A percentile compares a stretch with the other conserved stretches of the same genome.
Evolutionary conservation across 176 grass and related monocot genomes (phyloP).

Genomic region (Thinopyrum elongatum): DNA sequence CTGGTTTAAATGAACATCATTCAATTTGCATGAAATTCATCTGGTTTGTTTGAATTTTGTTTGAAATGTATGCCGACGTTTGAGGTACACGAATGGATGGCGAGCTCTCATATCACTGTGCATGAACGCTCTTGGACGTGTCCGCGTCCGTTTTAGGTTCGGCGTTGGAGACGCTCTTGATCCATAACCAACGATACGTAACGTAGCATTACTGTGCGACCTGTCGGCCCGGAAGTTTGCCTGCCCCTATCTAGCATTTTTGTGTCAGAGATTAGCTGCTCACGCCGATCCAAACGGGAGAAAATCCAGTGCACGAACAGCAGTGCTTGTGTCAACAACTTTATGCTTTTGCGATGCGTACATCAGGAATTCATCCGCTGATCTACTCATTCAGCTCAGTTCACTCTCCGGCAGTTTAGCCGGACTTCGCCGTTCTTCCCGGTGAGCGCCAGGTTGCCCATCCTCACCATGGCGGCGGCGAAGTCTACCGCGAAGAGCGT

Average conservation of each 20-base stretch:
- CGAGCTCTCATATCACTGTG: too few species aligned
- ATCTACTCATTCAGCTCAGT: neutral
- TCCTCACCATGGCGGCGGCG: constrained; percentile 65
- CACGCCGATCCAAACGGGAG: neutral
- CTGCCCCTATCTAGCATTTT: neutral
- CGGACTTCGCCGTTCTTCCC: constrained; percentile 56
- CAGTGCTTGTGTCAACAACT: neutral
- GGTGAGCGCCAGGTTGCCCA: constrained; percentile 38
- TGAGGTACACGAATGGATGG: too few species aligned
- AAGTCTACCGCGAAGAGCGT: constrained; percentile 44
- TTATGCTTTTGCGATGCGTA: neutral
- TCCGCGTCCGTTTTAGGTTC: too few species aligned
- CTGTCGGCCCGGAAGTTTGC: neutral
- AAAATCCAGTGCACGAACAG: neutral
- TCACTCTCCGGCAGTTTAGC: constrained; percentile 61
- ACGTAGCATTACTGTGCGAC: too few species aligned
- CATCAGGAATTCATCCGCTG: neutral
- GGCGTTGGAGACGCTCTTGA: too few species aligned
- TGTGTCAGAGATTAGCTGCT: neutral
- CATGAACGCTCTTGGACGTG: too few species aligned
- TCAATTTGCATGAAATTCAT: too few species aligned
- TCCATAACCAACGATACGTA: too few species aligned
- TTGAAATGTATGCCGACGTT: too few species aligned
- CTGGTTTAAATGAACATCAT: too few species aligned
- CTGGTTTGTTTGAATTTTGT: too few species aligned